These are phyloP conservation scores for Rhinocladiella similis DNA, from an alignment of 2,329 filamentous ascomycete species.

Conservation along the genomic window DNA sequence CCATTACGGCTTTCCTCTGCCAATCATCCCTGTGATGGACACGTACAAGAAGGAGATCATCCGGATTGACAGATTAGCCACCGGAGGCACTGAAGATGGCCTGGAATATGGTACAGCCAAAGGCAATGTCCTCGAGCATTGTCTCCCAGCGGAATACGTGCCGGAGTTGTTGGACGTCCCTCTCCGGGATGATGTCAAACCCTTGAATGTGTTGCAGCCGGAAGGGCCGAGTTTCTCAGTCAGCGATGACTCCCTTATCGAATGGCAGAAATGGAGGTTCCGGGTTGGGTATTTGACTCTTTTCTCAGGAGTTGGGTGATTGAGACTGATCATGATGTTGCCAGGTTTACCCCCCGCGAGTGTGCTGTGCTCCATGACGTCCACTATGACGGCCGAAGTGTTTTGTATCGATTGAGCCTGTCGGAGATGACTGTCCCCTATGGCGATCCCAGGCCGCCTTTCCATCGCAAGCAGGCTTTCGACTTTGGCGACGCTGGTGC, in stretches of 20 bases:
- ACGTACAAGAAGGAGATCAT: conserved; percentile 55
- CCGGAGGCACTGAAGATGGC: conserved; percentile 51
- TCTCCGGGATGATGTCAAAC: conserved; percentile 59
- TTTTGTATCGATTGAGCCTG: conserved; percentile 67
- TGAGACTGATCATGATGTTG: conserved; percentile 26
- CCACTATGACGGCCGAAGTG: conserved; percentile 64
- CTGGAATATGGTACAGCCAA: conserved; percentile 42
- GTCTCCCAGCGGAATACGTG: conserved; percentile 52
- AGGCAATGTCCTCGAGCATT: conserved; percentile 53
- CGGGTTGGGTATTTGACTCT: conserved; percentile 53
- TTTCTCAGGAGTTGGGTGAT: neutral
- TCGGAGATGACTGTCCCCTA: conserved; percentile 72
- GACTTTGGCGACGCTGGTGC: conserved; percentile 70
- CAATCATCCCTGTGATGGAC: conserved; percentile 61
- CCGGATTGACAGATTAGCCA: conserved; percentile 59
- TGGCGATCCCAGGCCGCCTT: conserved; percentile 64
- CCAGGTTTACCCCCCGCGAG: conserved; percentile 64
- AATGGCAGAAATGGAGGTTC: conserved; percentile 70
- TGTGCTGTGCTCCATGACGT: conserved; percentile 71
- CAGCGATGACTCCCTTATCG: conserved; percentile 47
- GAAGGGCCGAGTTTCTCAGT: conserved; percentile 68
- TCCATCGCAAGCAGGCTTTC: conserved; percentile 69
- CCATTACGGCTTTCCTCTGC: conserved; percentile 62
- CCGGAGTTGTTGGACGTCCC: conserved; percentile 50
- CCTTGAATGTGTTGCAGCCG: conserved; percentile 70